phyloP scores from a whole-genome alignment of 2,329 filamentous ascomycete species.

The Diaporthe australafricana region DNA sequence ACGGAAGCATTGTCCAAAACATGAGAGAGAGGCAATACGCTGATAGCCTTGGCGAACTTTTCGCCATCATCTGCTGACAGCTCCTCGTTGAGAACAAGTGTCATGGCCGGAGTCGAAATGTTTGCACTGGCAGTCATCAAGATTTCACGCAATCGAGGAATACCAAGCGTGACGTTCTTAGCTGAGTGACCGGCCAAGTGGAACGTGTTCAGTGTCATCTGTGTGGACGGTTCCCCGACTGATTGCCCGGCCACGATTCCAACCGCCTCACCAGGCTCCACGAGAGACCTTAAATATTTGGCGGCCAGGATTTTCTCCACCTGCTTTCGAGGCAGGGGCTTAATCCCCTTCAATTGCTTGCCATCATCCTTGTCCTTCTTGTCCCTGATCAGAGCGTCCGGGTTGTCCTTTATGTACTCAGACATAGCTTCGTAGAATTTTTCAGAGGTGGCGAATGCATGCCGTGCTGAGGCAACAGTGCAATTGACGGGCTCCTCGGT shows the following conservation, averaged over 20 bases:
- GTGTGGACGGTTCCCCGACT: conserved; percentile 95
- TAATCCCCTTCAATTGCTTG: conserved; percentile 48
- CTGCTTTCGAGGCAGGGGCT: conserved; percentile 70
- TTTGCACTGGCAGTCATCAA: conserved; percentile 94
- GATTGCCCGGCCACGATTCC: conserved; percentile 97
- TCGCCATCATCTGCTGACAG: conserved; percentile 76
- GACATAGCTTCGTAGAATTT: conserved; percentile 80
- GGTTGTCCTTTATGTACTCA: conserved; percentile 84
- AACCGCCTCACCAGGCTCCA: conserved; percentile 95
- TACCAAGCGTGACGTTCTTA: conserved; percentile 99
- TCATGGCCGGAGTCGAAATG: conserved; percentile 94
- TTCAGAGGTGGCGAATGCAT: conserved; percentile 90
- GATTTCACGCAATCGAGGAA: conserved; percentile 95
- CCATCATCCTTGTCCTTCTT: conserved; percentile 54
- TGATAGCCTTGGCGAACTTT: conserved; percentile 92
- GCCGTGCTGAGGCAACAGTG: conserved; percentile 79
- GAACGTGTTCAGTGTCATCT: conserved; percentile 99
- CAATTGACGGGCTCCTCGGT: conserved; percentile 81
- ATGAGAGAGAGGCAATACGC: conserved; percentile 83
- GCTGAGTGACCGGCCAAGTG: conserved; percentile 98
- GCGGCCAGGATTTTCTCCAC: conserved; percentile 88
- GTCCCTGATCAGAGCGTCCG: conserved; percentile 67
- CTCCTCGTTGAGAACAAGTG: conserved; percentile 80
- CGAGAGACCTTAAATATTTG: conserved; percentile 91
- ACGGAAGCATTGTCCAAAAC: conserved; percentile 86